These are phyloP conservation scores for Erysimum cheiri DNA, from an alignment of 441 rosid species.

Conservation along the genomic window DNA sequence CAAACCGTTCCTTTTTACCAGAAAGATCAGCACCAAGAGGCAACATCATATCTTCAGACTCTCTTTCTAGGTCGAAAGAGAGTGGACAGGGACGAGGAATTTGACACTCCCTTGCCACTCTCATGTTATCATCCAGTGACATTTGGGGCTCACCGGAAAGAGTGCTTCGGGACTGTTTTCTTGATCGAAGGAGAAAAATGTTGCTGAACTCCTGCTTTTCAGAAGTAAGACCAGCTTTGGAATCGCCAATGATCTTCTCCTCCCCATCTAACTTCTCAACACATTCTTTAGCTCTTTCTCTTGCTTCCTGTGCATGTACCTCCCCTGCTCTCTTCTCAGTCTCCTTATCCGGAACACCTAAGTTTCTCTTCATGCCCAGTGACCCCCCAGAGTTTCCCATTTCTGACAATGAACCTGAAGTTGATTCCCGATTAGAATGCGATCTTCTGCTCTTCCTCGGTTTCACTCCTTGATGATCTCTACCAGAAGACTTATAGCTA, in stretches of 20 bases:
- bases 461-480: conserved; percentile 8
- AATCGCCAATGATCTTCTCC: conserved; percentile 19
- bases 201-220: conserved; percentile 32
- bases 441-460: conserved; percentile 34
- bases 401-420: conserved; percentile 9
- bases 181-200: conserved; percentile 41
- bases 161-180: conserved; percentile 31
- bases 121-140: conserved; percentile 26
- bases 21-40: conserved; percentile 40
- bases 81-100: conserved; percentile 57
- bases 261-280: conserved; percentile 43
- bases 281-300: conserved; percentile 28
- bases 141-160: conserved; percentile 11
- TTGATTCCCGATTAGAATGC: neutral
- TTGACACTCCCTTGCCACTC: conserved; percentile 37
- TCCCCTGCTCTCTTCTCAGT: conserved; percentile 29
- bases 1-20: conserved; percentile 40
- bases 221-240: conserved; percentile 12
- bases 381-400: conserved; percentile 38
- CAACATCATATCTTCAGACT: conserved; percentile 41
- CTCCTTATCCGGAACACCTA: conserved; percentile 13
- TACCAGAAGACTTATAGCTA: conserved; percentile 45
- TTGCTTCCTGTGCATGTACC: conserved; percentile 18
- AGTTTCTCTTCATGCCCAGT: neutral
- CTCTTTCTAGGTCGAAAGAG: conserved; percentile 47